phyloP scores from a whole-genome alignment of 306 rosid genomes.

The Clitoria ternatea region DNA sequence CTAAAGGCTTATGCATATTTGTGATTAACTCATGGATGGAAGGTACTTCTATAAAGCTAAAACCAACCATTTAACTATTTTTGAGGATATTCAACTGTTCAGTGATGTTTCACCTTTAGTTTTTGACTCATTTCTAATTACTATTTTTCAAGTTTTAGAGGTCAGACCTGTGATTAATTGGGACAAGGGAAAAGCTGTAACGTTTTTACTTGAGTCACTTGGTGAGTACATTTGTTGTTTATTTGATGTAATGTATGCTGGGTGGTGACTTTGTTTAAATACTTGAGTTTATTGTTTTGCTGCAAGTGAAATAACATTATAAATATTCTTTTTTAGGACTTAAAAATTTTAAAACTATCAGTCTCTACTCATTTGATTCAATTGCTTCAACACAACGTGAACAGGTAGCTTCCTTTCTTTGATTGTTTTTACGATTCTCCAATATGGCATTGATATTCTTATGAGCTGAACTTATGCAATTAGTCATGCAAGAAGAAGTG shows the following conservation, averaged over 20 bases:
- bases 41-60: conserved; percentile 46
- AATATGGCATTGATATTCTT: conserved; percentile 10
- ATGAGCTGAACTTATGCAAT: conserved; percentile 35
- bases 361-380: conserved; percentile 38
- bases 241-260: neutral
- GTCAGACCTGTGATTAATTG: conserved; percentile 86
- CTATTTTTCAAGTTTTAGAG: conserved; percentile 73
- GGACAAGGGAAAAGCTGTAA: conserved; percentile 98
- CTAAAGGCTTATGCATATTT: conserved; percentile 61
- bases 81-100: neutral
- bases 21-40: conserved; percentile 85
- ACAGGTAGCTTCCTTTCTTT: conserved; percentile 40
- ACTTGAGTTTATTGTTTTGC: conserved; percentile 14
- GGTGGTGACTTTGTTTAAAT: neutral
- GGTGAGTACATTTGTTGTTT: conserved; percentile 47
- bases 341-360: conserved; percentile 34
- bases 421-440: neutral
- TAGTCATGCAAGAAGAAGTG: conserved; percentile 52
- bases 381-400: conserved; percentile 41
- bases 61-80: neutral
- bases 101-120: neutral
- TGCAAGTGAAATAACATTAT: conserved; percentile 26
- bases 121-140: neutral
- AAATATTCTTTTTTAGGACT: conserved; percentile 52
- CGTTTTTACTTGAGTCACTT: conserved; percentile 88